Conservation (phyloP, 108 stramenopile genomes). For the Cyclotella distinguenda region DNA sequence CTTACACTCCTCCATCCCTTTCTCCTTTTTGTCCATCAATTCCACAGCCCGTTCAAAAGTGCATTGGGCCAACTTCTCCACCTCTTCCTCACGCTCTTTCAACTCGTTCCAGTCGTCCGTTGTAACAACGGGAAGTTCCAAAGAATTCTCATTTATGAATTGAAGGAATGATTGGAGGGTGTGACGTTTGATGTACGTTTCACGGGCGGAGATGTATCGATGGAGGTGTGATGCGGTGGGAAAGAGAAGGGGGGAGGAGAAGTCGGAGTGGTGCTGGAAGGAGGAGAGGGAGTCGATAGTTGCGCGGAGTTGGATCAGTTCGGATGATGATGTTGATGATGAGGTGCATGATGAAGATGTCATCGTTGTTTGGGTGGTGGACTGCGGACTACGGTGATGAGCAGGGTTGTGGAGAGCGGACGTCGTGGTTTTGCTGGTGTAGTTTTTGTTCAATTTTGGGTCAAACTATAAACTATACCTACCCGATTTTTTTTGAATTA, state of each 20-base stretch:
- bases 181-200: constrained; percentile 46
- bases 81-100: constrained; percentile 11
- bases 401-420: not conserved
- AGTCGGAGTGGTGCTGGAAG: constrained; percentile 23
- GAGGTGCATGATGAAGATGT: constrained; percentile 1
- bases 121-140: constrained; percentile 16
- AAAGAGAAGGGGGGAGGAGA: not conserved
- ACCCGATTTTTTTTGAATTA: too few species aligned
- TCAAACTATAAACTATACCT: too few species aligned
- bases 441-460: too few species aligned
- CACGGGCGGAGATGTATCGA: constrained; percentile 49
- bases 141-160: constrained; percentile 16
- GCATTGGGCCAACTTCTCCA: not conserved
- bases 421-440: not conserved
- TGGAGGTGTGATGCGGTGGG: constrained; percentile 16
- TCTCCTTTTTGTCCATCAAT: constrained; percentile 5
- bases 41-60: constrained; percentile 18
- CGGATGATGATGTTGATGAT: constrained; percentile 13
- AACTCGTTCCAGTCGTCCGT: constrained; percentile 22
- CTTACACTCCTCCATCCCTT: constrained; percentile 20
- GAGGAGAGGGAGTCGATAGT: constrained; percentile 29
- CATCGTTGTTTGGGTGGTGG: not conserved
- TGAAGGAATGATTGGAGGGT: constrained; percentile 42
- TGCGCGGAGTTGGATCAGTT: constrained; percentile 30
- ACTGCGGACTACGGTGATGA: too few species aligned